Percentiles rank a stretch among this genome's conserved stretches.
phyloP scores from a whole-genome alignment of 768 basidiomycete species.

The Chalciporus piperatus region DNA sequence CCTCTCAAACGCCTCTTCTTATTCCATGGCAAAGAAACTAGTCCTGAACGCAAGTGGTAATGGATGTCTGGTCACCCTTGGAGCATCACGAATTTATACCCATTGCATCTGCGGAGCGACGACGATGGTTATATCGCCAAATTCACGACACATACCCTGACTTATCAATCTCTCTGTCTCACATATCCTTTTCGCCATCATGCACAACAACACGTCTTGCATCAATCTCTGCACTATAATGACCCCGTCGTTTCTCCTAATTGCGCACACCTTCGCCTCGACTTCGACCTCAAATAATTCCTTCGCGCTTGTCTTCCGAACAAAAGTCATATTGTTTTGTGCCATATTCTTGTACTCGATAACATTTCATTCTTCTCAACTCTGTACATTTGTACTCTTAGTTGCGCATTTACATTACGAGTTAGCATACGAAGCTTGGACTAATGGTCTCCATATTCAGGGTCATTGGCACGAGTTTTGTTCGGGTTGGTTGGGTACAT shows the following conservation, averaged over 20 bases:
- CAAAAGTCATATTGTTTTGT: conserved; percentile 27
- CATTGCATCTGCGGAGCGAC: conserved; percentile 25
- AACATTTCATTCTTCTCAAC: conserved; percentile 24
- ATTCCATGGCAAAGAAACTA: conserved; percentile 50
- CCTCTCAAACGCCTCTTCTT: conserved; percentile 66
- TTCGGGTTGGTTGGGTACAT: conserved; percentile 27
- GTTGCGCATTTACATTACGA: conserved; percentile 34
- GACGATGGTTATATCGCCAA: conserved; percentile 32
- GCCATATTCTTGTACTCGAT: conserved; percentile 34
- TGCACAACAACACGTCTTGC: conserved; percentile 21
- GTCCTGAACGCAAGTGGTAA: conserved; percentile 28
- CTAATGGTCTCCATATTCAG: conserved; percentile 29
- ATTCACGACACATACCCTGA: conserved; percentile 35
- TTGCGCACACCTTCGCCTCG: conserved; percentile 27
- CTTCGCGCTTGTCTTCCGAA: conserved; percentile 9
- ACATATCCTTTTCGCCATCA: conserved; percentile 23
- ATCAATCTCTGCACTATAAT: conserved; percentile 27
- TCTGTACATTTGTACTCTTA: conserved; percentile 34
- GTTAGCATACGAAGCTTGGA: conserved; percentile 33
- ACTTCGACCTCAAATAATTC: conserved; percentile 15
- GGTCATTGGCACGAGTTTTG: conserved; percentile 28
- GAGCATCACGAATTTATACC: conserved; percentile 27
- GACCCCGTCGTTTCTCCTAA: conserved; percentile 30
- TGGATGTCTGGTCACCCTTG: conserved; percentile 13
- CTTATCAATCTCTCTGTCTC: conserved; percentile 25